A percentile compares a stretch with the other conserved stretches of the same genome.
These are phyloP conservation scores for Paramecium octaurelia DNA, from an alignment of 73 alveolate genomes.

Conservation along the genomic window DNA sequence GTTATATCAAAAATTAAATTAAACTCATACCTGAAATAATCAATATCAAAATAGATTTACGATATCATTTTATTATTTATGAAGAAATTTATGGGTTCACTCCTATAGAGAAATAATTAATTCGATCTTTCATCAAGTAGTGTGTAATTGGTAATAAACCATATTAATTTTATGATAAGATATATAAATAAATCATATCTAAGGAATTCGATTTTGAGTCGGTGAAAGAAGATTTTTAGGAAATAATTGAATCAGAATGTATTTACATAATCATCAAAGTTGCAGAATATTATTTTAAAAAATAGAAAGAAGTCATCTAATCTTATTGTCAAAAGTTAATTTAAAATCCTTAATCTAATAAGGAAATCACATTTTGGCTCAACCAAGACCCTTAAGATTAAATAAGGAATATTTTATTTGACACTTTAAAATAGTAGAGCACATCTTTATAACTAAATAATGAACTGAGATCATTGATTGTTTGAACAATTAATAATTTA, in stretches of 20 bases:
- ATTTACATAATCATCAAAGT: neutral
- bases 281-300: neutral
- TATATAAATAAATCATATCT: neutral
- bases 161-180: neutral
- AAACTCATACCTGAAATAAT: neutral
- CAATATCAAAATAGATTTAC: neutral
- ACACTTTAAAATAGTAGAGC: neutral
- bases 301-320: neutral
- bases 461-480: neutral
- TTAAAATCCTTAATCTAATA: neutral
- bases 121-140: neutral
- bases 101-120: neutral
- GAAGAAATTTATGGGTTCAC: slow-evolving; percentile 1
- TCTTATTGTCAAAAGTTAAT: neutral
- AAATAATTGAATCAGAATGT: neutral
- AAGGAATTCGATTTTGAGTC: neutral
- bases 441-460: neutral
- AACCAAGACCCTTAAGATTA: neutral
- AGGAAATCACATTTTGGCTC: neutral
- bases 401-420: neutral
- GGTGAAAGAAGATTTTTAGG: neutral
- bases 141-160: neutral
- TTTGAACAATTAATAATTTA: neutral
- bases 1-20: neutral
- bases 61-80: slow-evolving; percentile 15